Evolutionary conservation across 176 grass and related monocot species (phyloP).

Genomic region (Phoenix roebelenii): DNA sequence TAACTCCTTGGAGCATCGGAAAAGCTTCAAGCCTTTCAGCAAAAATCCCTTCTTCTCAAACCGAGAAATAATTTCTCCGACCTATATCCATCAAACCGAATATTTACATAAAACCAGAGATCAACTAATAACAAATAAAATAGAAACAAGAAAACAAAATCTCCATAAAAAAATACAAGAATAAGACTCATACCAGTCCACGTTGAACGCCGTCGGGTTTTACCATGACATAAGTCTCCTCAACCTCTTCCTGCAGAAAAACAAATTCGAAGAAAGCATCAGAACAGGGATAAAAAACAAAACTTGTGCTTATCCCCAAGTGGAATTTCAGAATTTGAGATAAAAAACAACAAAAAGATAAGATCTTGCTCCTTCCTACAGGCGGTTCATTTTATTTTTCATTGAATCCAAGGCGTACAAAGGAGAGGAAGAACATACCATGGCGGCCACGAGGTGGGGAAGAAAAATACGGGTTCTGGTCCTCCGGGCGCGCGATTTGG

Average conservation of each 20-base stretch:
- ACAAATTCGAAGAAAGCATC: neutral
- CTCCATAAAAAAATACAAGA: neutral
- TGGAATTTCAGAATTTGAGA: neutral
- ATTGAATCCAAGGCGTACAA: too few relatives aligned
- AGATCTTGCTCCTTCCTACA: neutral
- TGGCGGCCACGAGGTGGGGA: conserved; percentile 34
- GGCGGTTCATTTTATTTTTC: too few relatives aligned
- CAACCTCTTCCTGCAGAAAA: conserved; percentile 33
- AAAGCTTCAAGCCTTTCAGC: conserved; percentile 92
- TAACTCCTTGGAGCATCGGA: conserved; percentile 79
- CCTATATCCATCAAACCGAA: conserved; percentile 25
- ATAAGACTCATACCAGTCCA: conserved; percentile 39
- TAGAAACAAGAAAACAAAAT: neutral
- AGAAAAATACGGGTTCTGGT: conserved; percentile 19
- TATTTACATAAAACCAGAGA: too few relatives aligned
- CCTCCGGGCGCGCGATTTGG: conserved; percentile 10
- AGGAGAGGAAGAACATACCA: conserved; percentile 19
- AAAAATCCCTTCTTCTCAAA: conserved; percentile 97
- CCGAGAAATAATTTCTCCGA: conserved; percentile 95
- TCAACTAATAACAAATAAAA: neutral
- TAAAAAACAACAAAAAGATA: neutral
- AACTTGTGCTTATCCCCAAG: conserved; percentile 3
- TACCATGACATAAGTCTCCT: conserved; percentile 92
- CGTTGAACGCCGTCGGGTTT: conserved; percentile 97
- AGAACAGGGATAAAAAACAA: neutral